Base-by-base conservation (phyloP, 345 rosid genomes). In the Salix purpurea region DNA sequence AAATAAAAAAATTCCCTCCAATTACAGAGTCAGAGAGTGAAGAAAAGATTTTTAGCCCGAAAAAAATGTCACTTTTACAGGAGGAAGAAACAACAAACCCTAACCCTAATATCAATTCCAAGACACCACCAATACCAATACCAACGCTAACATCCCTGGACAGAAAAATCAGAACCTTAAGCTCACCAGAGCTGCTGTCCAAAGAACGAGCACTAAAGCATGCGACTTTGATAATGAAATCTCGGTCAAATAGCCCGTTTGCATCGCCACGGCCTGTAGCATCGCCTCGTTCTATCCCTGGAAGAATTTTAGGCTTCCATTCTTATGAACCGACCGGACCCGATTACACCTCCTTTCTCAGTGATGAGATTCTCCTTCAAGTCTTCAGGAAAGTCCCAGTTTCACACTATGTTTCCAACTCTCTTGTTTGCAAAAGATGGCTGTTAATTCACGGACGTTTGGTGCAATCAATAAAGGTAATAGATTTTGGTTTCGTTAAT, bases 341-440 rank as follows among this genome's bases (percentile, higher is more conserved):
- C 0, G 88, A 86, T 76, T 77, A 54, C 75, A 70, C 79, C 36
- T 76, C 89, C 79, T 80, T 82, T 24, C 87, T 90, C 70, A 77
- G 93, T 58, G 98, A 93, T 84, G 93, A 87, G 44, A 82, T 88
- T 56, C 92, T 96, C 79, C 89, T 93, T 81, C 71, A 80, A 73
- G 83, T 96, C 82, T 86, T 92, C 83, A 79, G 85, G 6, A 89
- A 73, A 28, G 81, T 91, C 66, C 93, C 97, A 2, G 50, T 40
- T 65, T 87, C 92, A 19, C 96, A 89, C 72, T 81, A 86, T 34
- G 79, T 79, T 71, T 69, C 77, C 54, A 93, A 86, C 54, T 91
- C 87, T 48, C 87, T 90, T 34, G 97, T 91, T n/a, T 91, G 99
- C 82, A 93, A 90, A 79, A 90, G 99, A 70, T 96, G 99, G 99